Base-by-base conservation (phyloP, 2,329 filamentous ascomycete species). In the Pseudocercospora fuligena region DNA sequence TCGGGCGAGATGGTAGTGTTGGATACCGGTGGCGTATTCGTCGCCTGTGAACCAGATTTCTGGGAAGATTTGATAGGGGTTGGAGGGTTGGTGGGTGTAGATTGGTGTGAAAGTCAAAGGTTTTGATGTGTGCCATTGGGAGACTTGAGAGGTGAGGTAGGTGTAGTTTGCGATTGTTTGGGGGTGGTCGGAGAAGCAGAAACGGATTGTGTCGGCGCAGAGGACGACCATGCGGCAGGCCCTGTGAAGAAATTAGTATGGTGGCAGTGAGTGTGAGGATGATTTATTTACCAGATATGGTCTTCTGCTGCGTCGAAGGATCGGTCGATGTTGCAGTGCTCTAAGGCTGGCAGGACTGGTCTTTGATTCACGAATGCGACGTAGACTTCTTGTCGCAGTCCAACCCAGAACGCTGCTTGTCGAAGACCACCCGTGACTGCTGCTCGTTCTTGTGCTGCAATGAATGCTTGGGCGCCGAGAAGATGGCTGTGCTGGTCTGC, bases 181-280 rank as follows among this genome's bases (percentile, higher is more conserved):
- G 23, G 77, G 74, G 16, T 71, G 74, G 16, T 82, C 78, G 1
- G 83, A 82, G 70, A 89, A 90, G 73, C 88, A 90, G 71, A 85
- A 89, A 67, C 88, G 86, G 16, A 90, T 77, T 0, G 89, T 86
- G 67, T 89, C 86, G n/a, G 87, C 87, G 62, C 87, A 87, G 70
- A 88, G 85, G 2, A 88, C 82, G 0, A 90, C 83, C 16, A 88
- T 85, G 16, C 87, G 82, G 73, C 89, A 89, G 1, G 87, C 84
- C 87, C 67, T 69, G 29, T 40, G 53, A 2, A 36, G 25, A 46
- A 9, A 12, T 25, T 57, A 47, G 47, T 51, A 27, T 27, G n/a
- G n/a, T n/a, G n/a, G n/a, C n/a, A n/a, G n/a, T n/a, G n/a, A n/a
- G n/a, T n/a, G 8, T 6, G 23, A 19, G 25, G 23, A 25, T 3